Conservation (phyloP, 768 basidiomycete species). For the Naganishia onofrii region DNA sequence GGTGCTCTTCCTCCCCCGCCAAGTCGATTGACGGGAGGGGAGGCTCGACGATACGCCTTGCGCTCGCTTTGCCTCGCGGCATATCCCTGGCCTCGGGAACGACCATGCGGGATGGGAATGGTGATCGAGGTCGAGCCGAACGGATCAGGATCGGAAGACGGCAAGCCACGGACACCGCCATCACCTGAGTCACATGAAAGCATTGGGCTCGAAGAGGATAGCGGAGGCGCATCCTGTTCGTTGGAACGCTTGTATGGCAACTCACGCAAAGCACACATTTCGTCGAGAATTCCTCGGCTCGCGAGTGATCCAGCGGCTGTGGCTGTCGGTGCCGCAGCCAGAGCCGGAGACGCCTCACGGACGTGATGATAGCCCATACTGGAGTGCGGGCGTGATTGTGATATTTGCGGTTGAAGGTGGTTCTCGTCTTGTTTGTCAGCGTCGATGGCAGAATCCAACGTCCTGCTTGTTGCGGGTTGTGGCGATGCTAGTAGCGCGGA, state of each 20-base stretch:
- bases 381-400: not conserved
- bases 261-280: constrained; percentile 29
- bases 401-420: not conserved
- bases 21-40: not conserved
- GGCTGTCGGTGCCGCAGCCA: not conserved
- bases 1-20: not conserved
- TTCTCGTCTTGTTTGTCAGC: not conserved
- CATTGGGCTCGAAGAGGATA: constrained; percentile 3
- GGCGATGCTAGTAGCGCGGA: not conserved
- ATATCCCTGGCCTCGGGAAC: not conserved
- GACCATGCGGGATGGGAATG: not conserved
- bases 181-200: not conserved
- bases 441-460: not conserved
- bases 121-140: not conserved
- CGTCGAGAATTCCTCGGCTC: constrained; percentile 31
- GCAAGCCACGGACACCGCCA: not conserved
- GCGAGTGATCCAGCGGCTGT: not conserved
- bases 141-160: constrained; percentile 15
- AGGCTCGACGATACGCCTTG: not conserved
- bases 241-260: constrained; percentile 27
- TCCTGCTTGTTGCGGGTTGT: not conserved
- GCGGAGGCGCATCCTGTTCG: too few relatives aligned
- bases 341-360: not conserved
- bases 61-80: not conserved
- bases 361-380: not conserved